Evolutionary conservation across 2,329 filamentous ascomycete genomes (phyloP), one percentile per base, ranked within the genome.

Genomic region (Bipolaris oryzae): DNA sequence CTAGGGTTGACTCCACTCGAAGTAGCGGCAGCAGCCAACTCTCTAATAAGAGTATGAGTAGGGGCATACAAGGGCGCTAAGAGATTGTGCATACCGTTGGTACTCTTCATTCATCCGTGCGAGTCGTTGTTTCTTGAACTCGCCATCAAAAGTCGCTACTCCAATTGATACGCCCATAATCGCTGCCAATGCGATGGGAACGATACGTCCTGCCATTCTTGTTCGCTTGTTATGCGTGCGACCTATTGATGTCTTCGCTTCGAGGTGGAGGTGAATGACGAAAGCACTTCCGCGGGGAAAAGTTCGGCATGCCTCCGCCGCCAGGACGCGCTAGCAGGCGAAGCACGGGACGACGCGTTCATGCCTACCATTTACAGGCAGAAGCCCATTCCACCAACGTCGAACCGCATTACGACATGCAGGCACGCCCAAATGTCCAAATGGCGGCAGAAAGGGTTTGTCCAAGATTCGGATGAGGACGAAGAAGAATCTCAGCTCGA

Each of bases 401-500:
- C 55, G 33, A 44, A 52, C 41, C 45, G 42, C 60, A 52, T 53
- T 60, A 59, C 72, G 74, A 74, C 52, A 77, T 77, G 75, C 68
- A 67, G 63, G 64, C 59, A 43, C 52, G 66, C 58, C 66, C 72
- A 70, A 77, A 82, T 82, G 80, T 80, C 75, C 72, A 72, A 73
- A 74, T 82, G 80, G 80, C 76, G 79, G 64, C 72, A 77, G 65
- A 76, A 72, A 71, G 80, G 80, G 63, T 81, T 77, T 72, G 80
- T 82, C 62, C 76, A 74, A 72, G 80, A 82, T 70, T 82, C 80
- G 57, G 80, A 82, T 74, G 80, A 81, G 54, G 80, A 82, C 48
- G 79, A 80, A 44, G 72, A 74, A 16, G 68, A 71, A 35, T 60
- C 55, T 13, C 67, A 73, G 47, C 28, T 74, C 33, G 72, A 74